A percentile compares a stretch with the other conserved stretches of the same genome.
Conservation (phyloP, 2,329 filamentous ascomycete genomes). For the Aspergillus fischeri region DNA sequence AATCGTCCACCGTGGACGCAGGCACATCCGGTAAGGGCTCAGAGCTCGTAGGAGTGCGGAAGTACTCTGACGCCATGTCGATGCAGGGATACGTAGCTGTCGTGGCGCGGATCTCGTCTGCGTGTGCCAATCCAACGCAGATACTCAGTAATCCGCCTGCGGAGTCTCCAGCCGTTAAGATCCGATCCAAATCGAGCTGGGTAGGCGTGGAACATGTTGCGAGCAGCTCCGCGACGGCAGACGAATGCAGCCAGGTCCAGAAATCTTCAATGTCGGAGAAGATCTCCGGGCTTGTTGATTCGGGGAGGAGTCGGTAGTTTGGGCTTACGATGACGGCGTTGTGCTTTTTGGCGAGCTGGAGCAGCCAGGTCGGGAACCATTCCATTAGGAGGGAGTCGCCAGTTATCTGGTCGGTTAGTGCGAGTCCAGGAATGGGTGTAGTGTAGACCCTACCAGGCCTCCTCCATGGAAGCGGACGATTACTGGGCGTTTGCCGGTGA, state of each 20-base stretch:
- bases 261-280: conserved; percentile 47
- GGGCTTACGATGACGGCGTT: conserved; percentile 46
- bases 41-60: conserved; percentile 5
- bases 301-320: conserved; percentile 52
- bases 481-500: conserved; percentile 34
- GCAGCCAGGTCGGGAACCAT: conserved; percentile 31
- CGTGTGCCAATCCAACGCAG: conserved; percentile 22
- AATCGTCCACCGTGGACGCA: conserved; percentile 10
- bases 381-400: conserved; percentile 24
- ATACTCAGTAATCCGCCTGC: conserved; percentile 31
- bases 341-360: conserved; percentile 37
- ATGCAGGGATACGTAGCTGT: conserved; percentile 32
- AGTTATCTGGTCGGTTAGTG: conserved; percentile 23
- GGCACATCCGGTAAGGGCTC: conserved; percentile 14
- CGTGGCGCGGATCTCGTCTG: conserved; percentile 26
- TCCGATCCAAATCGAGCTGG: conserved; percentile 20
- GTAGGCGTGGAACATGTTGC: conserved; percentile 8
- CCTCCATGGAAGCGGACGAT: conserved; percentile 46
- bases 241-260: conserved; percentile 43
- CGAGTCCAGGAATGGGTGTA: neutral
- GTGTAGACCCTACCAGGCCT: conserved; percentile 31
- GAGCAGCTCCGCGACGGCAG: conserved; percentile 10
- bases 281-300: conserved; percentile 45
- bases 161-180: conserved; percentile 26
- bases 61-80: conserved; percentile 20